These are phyloP conservation scores for Pythium scleroteichum DNA, from an alignment of 352 stramenopile genomes.

Conservation along the genomic window DNA sequence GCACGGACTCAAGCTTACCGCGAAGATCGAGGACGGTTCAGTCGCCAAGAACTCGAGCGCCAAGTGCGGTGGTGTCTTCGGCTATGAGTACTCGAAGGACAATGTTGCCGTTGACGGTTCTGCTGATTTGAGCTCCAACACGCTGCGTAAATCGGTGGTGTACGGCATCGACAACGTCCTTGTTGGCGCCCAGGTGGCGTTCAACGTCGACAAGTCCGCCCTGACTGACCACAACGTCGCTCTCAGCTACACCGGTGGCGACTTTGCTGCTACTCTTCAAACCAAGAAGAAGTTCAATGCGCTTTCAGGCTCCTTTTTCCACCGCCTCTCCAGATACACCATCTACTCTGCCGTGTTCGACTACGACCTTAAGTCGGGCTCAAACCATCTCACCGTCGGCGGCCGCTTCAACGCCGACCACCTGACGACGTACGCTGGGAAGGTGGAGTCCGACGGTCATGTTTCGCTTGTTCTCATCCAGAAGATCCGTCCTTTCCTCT, in stretches of 20 bases:
- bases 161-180: conserved; percentile 83
- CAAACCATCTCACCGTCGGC: conserved; percentile 80
- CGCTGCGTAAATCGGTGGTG: conserved; percentile 59
- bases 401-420: conserved; percentile 83
- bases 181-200: conserved; percentile 66
- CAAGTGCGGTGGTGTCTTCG: conserved; percentile 76
- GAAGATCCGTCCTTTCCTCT: conserved; percentile 85
- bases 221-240: conserved; percentile 85
- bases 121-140: conserved; percentile 59
- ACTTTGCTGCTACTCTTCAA: conserved; percentile 78
- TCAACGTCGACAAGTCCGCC: conserved; percentile 83
- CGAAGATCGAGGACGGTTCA: conserved; percentile 84
- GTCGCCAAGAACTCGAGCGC: conserved; percentile 74
- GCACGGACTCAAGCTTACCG: conserved; percentile 77
- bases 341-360: conserved; percentile 88
- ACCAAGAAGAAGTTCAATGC: conserved; percentile 89
- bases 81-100: conserved; percentile 72
- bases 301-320: conserved; percentile 80
- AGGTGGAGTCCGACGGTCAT: conserved; percentile 87
- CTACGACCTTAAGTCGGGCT: conserved; percentile 86
- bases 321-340: conserved; percentile 79
- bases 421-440: conserved; percentile 81
- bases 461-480: conserved; percentile 83
- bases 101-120: conserved; percentile 62
- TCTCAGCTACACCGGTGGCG: conserved; percentile 70